phyloP scores from a whole-genome alignment of 164 flowering plant species.

The Cinnamomum micranthum region DNA sequence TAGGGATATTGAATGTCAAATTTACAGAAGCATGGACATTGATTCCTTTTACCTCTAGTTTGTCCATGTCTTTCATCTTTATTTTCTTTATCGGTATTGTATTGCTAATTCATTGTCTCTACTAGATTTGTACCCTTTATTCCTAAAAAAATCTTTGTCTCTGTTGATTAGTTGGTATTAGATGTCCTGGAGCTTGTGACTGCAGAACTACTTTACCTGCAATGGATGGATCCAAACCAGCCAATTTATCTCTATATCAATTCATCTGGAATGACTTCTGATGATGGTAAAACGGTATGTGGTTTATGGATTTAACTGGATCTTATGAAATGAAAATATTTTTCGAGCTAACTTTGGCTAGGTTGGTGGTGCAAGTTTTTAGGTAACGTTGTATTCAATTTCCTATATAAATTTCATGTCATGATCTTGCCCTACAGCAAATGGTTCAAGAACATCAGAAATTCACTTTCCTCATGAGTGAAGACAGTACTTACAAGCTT shows the following conservation, averaged over 20 bases:
- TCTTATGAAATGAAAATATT: no score
- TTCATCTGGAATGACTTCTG: slow-evolving; percentile 89
- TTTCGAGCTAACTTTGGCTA: no score
- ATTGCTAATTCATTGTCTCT: not conserved
- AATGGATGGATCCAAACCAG: slow-evolving; percentile 65
- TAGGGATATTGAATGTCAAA: not conserved
- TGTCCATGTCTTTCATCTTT: no score
- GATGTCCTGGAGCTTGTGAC: slow-evolving; percentile 86
- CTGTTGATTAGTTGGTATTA: slow-evolving; percentile 66
- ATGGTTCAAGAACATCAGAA: no score
- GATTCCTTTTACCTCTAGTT: not conserved
- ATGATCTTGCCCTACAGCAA: no score
- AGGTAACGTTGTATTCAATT: no score
- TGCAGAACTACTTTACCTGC: slow-evolving; percentile 78
- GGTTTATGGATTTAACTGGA: not conserved
- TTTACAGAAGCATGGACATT: no score
- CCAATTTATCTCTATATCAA: slow-evolving; percentile 81
- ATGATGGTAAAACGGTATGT: slow-evolving; percentile 86
- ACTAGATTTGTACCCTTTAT: no score
- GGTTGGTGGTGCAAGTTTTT: no score
- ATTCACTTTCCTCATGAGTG: no score
- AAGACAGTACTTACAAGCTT: no score
- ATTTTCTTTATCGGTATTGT: not conserved
- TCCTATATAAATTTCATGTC: no score
- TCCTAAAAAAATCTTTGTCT: not conserved